A percentile compares a stretch with the other conserved stretches of the same genome.
Evolutionary conservation across 1,284 basidiomycete genomes (phyloP).

Genomic region (Neonothopanus nambi): DNA sequence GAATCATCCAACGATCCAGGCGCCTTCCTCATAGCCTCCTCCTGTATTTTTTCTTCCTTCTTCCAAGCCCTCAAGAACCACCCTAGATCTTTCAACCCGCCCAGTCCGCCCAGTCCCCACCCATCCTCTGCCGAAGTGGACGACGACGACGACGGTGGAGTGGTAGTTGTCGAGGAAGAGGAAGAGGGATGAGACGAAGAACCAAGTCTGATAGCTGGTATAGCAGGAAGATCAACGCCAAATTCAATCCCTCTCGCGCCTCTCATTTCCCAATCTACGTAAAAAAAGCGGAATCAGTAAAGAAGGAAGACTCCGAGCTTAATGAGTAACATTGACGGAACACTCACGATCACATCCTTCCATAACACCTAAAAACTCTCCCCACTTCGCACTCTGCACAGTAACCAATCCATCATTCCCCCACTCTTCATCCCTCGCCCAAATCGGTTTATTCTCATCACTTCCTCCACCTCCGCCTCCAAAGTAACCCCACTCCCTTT

Average conservation of each 20-base stretch:
- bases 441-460: constrained; percentile 29
- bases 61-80: constrained; percentile 60
- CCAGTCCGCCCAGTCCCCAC: not conserved
- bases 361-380: constrained; percentile 89
- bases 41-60: constrained; percentile 46
- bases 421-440: constrained; percentile 60
- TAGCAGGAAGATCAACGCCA: constrained; percentile 57
- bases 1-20: constrained; percentile 2
- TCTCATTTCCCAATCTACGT: constrained; percentile 86
- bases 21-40: constrained; percentile 18
- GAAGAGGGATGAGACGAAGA: not conserved
- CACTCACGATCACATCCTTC: constrained; percentile 83
- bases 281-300: constrained; percentile 4
- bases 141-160: not conserved
- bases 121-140: not conserved
- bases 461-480: constrained; percentile 11
- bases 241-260: constrained; percentile 75
- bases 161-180: not conserved
- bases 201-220: constrained; percentile 44
- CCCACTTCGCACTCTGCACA: constrained; percentile 88
- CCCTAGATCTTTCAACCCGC: constrained; percentile 51
- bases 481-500: too few relatives aligned
- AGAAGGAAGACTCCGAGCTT: not conserved
- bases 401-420: constrained; percentile 97
- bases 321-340: not conserved